Base-by-base conservation (phyloP, 2,329 filamentous ascomycete species). In the Epichloe scottii region DNA sequence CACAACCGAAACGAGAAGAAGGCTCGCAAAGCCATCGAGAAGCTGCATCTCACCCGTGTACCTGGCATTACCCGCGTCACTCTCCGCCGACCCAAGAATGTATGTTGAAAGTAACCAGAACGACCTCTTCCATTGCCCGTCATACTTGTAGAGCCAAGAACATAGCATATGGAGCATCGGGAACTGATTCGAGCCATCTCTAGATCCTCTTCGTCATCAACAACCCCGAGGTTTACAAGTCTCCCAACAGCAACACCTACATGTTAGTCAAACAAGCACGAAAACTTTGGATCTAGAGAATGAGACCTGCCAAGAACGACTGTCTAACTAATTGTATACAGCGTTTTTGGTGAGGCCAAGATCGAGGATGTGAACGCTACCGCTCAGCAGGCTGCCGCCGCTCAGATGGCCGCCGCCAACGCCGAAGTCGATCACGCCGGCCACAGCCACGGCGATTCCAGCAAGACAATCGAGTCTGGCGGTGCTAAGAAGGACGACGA, bases 1-100 rank as follows among this genome's bases (percentile, higher is more conserved):
- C 91, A 97, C 82, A 95, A 89, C 69, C 89, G 93, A 73, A 97
- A 97, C 78, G 93, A 98, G 86, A 98, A 98, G 87, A 98, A 98
- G 85, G 94, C 93, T 65, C 86, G 93, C 76, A 98, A 98, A 83
- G 89, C 90, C 67, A 95, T 98, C 70, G 87, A 89, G 73, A 98
- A 98, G 84, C 84, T 97, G 68, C 90, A 95, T 70, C 78, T 98
- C 69, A 93, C 89, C 80, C 89, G 91, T 68, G 86, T 98, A 62
- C 86, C 87, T 66, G 94, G 93, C 69, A 98, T 98, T 74, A 98
- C 93, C 66, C 85, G 93, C 68, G 94, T 98, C 65, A 98, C 94
- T 60, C 84, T 98, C 68, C 87, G 93, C 75, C 82, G 94, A 73
- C 94, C 94, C 65, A 98, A 98, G 84, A 96, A 96, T 78, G 91